Conservation (phyloP, 352 stramenopile genomes). For the Phytophthora macrochlamydospora region DNA sequence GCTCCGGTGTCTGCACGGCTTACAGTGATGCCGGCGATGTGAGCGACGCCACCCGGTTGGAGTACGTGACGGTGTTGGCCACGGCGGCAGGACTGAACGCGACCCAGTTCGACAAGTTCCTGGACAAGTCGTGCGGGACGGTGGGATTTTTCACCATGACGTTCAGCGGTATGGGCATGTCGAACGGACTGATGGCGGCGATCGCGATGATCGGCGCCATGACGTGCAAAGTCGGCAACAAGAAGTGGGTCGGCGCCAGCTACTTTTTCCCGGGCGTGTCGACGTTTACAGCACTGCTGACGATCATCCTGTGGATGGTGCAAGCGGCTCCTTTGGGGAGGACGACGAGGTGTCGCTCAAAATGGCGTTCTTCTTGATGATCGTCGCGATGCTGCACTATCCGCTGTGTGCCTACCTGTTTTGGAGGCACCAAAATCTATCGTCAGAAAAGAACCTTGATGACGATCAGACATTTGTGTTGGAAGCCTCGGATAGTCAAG, state of each 20-base stretch:
- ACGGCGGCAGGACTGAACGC: constrained; percentile 49
- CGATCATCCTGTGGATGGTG: constrained; percentile 42
- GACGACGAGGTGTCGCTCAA: constrained; percentile 56
- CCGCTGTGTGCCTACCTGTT: constrained; percentile 29
- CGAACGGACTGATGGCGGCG: constrained; percentile 45
- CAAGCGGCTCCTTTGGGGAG: constrained; percentile 54
- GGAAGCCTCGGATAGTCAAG: constrained; percentile 17
- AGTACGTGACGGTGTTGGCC: constrained; percentile 42
- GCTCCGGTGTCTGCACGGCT: constrained; percentile 50
- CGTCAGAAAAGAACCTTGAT: not conserved
- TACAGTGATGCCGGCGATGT: constrained; percentile 40
- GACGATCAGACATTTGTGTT: constrained; percentile 7
- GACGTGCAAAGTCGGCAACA: constrained; percentile 34
- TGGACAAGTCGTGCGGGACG: constrained; percentile 56
- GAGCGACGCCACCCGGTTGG: constrained; percentile 26
- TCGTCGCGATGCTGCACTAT: constrained; percentile 54
- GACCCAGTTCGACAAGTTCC: constrained; percentile 58
- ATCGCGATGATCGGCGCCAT: constrained; percentile 40
- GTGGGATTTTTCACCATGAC: constrained; percentile 48
- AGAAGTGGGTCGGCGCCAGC: constrained; percentile 15
- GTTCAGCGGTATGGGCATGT: constrained; percentile 47
- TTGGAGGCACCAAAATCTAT: constrained; percentile 18
- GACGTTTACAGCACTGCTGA: constrained; percentile 5
- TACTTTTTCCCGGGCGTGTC: constrained; percentile 13
- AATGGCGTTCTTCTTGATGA: constrained; percentile 54